A percentile compares a stretch with the other conserved stretches of the same genome.
Conservation (phyloP, 129 eudicot genomes). For the Saposhnikovia divaricata region DNA sequence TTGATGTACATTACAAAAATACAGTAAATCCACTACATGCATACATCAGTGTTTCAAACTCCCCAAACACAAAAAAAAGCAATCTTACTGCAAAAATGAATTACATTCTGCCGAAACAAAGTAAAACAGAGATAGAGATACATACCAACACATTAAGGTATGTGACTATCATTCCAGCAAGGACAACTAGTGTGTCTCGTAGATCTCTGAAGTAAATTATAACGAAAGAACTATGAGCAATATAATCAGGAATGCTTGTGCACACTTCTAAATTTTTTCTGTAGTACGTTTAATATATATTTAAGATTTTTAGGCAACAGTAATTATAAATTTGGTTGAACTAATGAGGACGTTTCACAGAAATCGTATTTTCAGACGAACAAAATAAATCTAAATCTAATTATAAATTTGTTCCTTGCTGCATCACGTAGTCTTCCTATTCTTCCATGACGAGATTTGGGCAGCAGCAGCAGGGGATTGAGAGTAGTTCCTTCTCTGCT, state of each 20-base stretch:
- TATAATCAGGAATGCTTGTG: not conserved
- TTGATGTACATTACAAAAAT: not conserved
- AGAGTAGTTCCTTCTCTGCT: too few species aligned
- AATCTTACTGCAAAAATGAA: not conserved
- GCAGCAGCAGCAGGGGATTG: too few species aligned
- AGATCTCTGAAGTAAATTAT: conserved; percentile 45
- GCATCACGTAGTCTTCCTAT: too few species aligned
- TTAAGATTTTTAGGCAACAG: too few species aligned
- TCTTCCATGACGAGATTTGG: too few species aligned
- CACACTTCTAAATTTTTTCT: not conserved
- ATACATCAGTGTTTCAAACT: not conserved
- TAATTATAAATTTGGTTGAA: too few species aligned
- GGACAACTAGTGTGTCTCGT: conserved; percentile 58
- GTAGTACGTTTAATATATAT: not conserved
- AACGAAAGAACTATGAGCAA: not conserved
- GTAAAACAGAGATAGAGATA: not conserved
- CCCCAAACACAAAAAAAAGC: not conserved
- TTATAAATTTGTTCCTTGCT: too few species aligned
- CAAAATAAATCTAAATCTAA: too few species aligned
- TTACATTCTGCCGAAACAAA: not conserved
- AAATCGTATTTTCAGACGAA: too few species aligned
- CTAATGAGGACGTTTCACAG: too few species aligned
- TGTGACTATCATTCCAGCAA: conserved; percentile 78
- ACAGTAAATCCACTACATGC: not conserved
- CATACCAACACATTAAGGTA: conserved; percentile 89